phyloP scores from a whole-genome alignment of 108 stramenopile species.

The Aurantiochytrium sp. region DNA sequence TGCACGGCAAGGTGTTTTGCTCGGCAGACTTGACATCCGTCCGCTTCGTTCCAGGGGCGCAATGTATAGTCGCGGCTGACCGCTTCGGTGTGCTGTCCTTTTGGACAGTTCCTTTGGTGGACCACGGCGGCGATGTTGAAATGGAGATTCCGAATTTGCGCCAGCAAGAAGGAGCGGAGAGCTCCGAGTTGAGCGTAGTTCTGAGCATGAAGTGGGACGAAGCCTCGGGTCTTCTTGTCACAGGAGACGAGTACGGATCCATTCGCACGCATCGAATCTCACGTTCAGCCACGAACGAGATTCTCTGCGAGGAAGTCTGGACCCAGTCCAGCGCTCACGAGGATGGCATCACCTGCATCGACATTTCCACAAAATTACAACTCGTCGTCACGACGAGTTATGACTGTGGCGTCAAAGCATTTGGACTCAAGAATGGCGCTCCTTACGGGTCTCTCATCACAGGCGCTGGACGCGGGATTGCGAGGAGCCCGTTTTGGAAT shows the following conservation, averaged over 20 bases:
- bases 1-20: slow-evolving; percentile 6
- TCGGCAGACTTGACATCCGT: background rate
- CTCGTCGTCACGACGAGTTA: background rate
- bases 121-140: background rate
- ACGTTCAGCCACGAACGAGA: background rate
- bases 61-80: background rate
- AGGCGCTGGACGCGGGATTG: background rate
- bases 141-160: background rate
- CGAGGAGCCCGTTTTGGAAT: background rate
- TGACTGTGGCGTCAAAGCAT: background rate
- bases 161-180: background rate
- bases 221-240: background rate
- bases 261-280: background rate
- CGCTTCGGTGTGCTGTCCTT: background rate
- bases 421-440: background rate
- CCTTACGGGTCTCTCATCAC: background rate
- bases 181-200: background rate
- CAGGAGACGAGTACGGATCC: background rate
- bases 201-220: background rate
- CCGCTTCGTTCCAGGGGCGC: background rate
- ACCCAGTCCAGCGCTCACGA: background rate
- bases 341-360: background rate
- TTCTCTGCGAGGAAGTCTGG: background rate
- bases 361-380: background rate
- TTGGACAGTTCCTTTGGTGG: background rate